phyloP scores from a whole-genome alignment of 2,329 filamentous ascomycete species.

The Pseudogymnoascus sp. region DNA sequence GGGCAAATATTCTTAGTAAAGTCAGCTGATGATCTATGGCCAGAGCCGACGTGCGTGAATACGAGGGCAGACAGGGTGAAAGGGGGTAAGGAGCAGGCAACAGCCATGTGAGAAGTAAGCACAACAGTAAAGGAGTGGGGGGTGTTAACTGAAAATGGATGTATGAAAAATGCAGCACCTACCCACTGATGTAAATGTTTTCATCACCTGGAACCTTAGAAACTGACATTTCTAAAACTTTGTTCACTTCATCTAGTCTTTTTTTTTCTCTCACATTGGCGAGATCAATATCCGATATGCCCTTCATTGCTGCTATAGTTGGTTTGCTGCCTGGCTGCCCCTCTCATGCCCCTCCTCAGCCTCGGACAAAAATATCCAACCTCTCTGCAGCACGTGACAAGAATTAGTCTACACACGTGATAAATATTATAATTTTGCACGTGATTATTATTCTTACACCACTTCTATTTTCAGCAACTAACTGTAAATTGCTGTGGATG shows the following conservation, averaged over 20 bases:
- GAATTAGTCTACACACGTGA: too few relatives aligned
- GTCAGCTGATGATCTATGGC: background rate
- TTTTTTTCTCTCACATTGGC: background rate
- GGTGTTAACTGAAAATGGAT: slow-evolving; percentile 7
- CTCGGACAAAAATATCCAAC: slow-evolving; percentile 3
- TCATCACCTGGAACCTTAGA: slow-evolving; percentile 61
- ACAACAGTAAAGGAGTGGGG: background rate
- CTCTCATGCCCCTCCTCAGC: slow-evolving; percentile 1
- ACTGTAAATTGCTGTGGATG: background rate
- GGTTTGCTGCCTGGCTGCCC: background rate
- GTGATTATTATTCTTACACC: background rate
- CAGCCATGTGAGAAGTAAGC: background rate
- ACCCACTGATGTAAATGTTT: slow-evolving; percentile 76
- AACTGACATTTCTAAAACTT: slow-evolving; percentile 44
- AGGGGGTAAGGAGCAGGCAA: too few relatives aligned
- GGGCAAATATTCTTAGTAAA: slow-evolving; percentile 61
- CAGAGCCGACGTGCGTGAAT: background rate
- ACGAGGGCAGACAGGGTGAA: background rate
- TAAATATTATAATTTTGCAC: background rate
- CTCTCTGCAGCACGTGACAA: background rate
- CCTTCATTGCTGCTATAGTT: background rate
- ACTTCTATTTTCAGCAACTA: background rate
- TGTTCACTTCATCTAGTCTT: slow-evolving; percentile 1
- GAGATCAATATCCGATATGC: background rate
- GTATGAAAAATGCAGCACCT: slow-evolving; percentile 28